Evolutionary conservation across 768 basidiomycete species (phyloP).

Genomic region (Arthromyces matolae): DNA sequence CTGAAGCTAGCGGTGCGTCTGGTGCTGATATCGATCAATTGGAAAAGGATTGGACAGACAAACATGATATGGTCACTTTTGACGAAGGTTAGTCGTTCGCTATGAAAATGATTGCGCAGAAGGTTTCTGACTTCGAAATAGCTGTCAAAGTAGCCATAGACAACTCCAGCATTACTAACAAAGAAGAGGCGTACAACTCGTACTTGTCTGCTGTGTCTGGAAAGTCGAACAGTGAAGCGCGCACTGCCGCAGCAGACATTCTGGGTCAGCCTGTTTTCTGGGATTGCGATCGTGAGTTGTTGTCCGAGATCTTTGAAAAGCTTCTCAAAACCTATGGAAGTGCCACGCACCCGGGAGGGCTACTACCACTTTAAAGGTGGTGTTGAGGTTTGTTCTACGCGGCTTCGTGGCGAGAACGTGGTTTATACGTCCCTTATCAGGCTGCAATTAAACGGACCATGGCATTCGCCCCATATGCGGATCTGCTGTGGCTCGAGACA

Average conservation of each 20-base stretch:
- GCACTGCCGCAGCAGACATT: slow-evolving; percentile 70
- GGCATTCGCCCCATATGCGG: slow-evolving; percentile 81
- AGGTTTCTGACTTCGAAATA: slow-evolving; percentile 21
- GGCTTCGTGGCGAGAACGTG: neutral
- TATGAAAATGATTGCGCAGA: neutral
- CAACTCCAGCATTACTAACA: slow-evolving; percentile 45
- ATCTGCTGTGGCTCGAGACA: slow-evolving; percentile 92
- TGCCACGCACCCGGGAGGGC: slow-evolving; percentile 85
- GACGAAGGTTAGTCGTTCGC: slow-evolving; percentile 70
- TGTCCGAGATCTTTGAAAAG: neutral
- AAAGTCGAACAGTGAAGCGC: slow-evolving; percentile 70
- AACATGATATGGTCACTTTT: slow-evolving; percentile 74
- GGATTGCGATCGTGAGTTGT: slow-evolving; percentile 82
- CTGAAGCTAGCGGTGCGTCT: slow-evolving; percentile 57
- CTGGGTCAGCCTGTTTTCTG: slow-evolving; percentile 71
- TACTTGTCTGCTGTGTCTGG: slow-evolving; percentile 58
- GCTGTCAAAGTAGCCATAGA: slow-evolving; percentile 60
- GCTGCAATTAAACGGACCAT: slow-evolving; percentile 78
- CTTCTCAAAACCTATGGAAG: slow-evolving; percentile 32
- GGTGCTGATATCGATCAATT: slow-evolving; percentile 69
- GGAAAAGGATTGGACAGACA: slow-evolving; percentile 72
- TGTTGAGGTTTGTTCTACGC: slow-evolving; percentile 44
- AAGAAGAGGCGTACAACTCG: slow-evolving; percentile 50
- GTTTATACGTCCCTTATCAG: slow-evolving; percentile 23
- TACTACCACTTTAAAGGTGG: slow-evolving; percentile 88